Conservation (phyloP, 306 rosid genomes). For the Lupinus albus region DNA sequence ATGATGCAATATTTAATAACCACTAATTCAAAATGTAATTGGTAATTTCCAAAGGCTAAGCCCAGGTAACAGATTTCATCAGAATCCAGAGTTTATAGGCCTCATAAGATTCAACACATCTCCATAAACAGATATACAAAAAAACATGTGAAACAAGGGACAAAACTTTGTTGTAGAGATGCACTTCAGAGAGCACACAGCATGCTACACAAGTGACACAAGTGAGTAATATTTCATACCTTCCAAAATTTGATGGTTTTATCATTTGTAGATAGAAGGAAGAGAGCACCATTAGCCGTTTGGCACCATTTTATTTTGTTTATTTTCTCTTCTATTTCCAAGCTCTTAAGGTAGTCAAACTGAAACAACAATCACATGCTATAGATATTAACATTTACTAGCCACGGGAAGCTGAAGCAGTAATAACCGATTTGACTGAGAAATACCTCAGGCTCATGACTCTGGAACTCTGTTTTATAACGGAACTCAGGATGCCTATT, state of each 20-base stretch:
- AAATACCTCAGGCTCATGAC: constrained; percentile 96
- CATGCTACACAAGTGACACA: too few relatives aligned
- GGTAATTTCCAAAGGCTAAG: not conserved
- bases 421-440: constrained; percentile 14
- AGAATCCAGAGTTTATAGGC: not conserved
- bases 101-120: constrained; percentile 26
- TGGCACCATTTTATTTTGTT: constrained; percentile 99
- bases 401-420: constrained; percentile 12
- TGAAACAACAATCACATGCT: constrained; percentile 44
- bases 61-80: not conserved
- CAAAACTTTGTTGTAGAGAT: constrained; percentile 9
- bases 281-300: constrained; percentile 87
- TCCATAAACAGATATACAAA: constrained; percentile 5
- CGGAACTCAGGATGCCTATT: constrained; percentile 97
- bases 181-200: constrained; percentile 25
- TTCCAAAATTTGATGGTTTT: constrained; percentile 98
- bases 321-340: constrained; percentile 99
- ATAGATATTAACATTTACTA: constrained; percentile 33
- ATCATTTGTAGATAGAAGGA: constrained; percentile 94
- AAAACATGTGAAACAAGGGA: constrained; percentile 24
- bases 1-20: not conserved
- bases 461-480: constrained; percentile 98
- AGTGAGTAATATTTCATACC: constrained; percentile 54
- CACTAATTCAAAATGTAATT: not conserved
- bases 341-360: constrained; percentile 99